These are phyloP conservation scores for Sisymbrium altissimum DNA, from an alignment of 345 rosid genomes.

Conservation along the genomic window DNA sequence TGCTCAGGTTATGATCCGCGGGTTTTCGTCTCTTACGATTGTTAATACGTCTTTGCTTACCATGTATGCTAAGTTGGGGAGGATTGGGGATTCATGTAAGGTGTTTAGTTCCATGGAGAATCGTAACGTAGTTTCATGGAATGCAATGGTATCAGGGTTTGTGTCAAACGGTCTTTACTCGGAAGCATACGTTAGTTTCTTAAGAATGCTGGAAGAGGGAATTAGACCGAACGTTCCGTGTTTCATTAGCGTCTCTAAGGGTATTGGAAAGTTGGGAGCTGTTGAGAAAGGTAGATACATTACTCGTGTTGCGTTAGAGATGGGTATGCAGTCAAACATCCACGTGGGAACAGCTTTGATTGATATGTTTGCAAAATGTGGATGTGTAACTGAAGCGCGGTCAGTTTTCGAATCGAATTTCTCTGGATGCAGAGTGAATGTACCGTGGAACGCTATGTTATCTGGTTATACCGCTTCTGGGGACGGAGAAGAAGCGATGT, in stretches of 20 bases:
- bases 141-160: constrained; percentile 46
- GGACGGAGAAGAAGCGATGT: constrained; percentile 32
- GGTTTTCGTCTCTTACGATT: constrained; percentile 32
- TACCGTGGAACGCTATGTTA: constrained; percentile 50
- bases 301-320: constrained; percentile 23
- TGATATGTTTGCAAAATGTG: constrained; percentile 46
- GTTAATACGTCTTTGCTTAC: constrained; percentile 42
- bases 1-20: constrained; percentile 36
- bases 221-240: constrained; percentile 31
- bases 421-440: constrained; percentile 11
- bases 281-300: constrained; percentile 34
- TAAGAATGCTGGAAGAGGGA: constrained; percentile 32
- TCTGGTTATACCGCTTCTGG: constrained; percentile 35
- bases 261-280: constrained; percentile 39
- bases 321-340: constrained; percentile 34
- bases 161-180: constrained; percentile 36
- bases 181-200: constrained; percentile 39
- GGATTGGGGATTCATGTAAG: constrained; percentile 31
- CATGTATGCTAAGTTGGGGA: constrained; percentile 47
- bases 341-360: constrained; percentile 45
- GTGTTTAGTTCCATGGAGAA: constrained; percentile 36
- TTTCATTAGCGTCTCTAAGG: constrained; percentile 38
- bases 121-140: constrained; percentile 43
- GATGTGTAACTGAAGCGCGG: constrained; percentile 33
- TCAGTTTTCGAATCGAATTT: constrained; percentile 33